Base-by-base conservation (phyloP, 305 asterid genomes). In the Stenogyne calaminthoides region DNA sequence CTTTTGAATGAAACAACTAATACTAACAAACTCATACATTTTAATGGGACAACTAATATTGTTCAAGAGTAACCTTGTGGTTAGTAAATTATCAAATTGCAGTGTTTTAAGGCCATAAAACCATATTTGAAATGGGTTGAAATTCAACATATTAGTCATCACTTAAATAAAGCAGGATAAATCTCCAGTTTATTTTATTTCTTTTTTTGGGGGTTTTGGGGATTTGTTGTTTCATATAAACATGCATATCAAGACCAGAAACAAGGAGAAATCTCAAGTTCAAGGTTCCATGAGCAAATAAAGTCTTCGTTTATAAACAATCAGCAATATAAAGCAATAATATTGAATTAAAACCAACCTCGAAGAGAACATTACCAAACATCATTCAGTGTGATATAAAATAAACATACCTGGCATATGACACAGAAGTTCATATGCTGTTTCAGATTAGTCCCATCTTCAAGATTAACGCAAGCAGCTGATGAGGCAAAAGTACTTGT, bases 371-470 rank as follows among this genome's bases (percentile, higher is more conserved):
- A 34, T 12, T 11, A 12, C 22, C 27, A 29, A 51, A 10, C 9
- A 46, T 15, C 25, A 36, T 55, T 14, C 15, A 4, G 4, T 22
- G 3, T 7, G 39, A 32, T 14, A 15, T 12, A 39, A 39, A 9
- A 69, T 16, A 55, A 44, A 59, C 66, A 54, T 84, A 91, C 97
- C 96, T 91, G 97, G 81, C 97, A 91, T 68, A 91, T 75, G 82
- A 85, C 89, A 61, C 97, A 91, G 67, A 89, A 84, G 78, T 91
- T 77, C 51, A 66, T 75, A 66, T 81, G 88, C 69, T 79, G 83
- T 59, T 87, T 84, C 59, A 16, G 51, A 80, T 54, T 70, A 52
- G 76, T 62, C 64, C 73, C 77, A 6, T 77, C 81, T 73, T 76
- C 88, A 14, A 74, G 81, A 75, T 83, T 75, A 65, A 77, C 18